phyloP scores from a whole-genome alignment of 139 green algal species.

The Tetraselmis chui region DNA sequence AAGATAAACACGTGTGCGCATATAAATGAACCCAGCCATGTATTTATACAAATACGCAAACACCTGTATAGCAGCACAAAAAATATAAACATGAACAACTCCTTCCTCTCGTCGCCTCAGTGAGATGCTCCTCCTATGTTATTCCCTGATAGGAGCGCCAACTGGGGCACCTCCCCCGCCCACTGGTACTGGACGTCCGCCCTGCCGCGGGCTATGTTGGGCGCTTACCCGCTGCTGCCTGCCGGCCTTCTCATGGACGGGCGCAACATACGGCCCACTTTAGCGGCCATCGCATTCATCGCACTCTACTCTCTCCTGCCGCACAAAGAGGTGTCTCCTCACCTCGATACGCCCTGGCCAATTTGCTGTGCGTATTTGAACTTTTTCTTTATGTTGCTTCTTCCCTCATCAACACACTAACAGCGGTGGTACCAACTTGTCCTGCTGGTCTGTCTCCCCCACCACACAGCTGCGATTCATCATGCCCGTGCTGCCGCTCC shows the following conservation, averaged over 20 bases:
- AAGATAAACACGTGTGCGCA: too few relatives aligned
- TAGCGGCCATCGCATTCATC: slow-evolving; percentile 39
- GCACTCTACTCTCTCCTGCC: slow-evolving; percentile 65
- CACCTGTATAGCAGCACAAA: too few relatives aligned
- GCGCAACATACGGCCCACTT: slow-evolving; percentile 6
- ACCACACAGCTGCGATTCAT: slow-evolving; percentile 64
- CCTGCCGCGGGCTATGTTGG: slow-evolving; percentile 47
- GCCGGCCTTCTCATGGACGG: slow-evolving; percentile 37
- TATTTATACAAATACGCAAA: too few relatives aligned
- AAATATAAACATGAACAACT: too few relatives aligned
- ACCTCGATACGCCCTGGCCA: too few relatives aligned
- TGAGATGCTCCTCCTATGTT: too few relatives aligned
- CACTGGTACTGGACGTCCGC: slow-evolving; percentile 69
- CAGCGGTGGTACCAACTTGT: too few relatives aligned
- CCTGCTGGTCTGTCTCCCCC: too few relatives aligned
- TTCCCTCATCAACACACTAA: background rate
- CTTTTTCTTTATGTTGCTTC: background rate
- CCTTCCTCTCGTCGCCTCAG: too few relatives aligned
- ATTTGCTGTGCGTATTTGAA: too few relatives aligned
- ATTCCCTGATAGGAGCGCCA: slow-evolving; percentile 60
- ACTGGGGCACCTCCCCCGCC: slow-evolving; percentile 62
- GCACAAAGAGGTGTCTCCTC: slow-evolving; percentile 72
- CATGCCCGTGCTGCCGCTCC: slow-evolving; percentile 66
- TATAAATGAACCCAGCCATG: too few relatives aligned
- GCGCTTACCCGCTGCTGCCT: slow-evolving; percentile 33